Evolutionary conservation across 331 rosid species (phyloP).

Genomic region (Acacia concinna): DNA sequence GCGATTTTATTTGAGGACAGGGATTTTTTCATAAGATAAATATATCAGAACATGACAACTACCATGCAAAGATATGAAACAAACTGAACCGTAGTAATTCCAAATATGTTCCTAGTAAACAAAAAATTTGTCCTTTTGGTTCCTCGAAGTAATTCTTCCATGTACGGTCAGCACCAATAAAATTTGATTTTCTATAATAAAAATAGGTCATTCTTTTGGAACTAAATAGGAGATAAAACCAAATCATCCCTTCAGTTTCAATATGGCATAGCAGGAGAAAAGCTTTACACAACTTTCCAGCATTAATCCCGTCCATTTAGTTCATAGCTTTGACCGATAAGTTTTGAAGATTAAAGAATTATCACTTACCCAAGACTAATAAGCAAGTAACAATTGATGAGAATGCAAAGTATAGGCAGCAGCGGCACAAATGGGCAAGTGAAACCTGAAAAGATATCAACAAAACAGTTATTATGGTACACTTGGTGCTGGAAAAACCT

Average conservation of each 20-base stretch:
- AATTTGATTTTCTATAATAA: too few relatives aligned
- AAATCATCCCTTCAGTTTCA: neutral
- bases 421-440: constrained; percentile 86
- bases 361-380: constrained; percentile 75
- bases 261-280: neutral
- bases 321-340: neutral
- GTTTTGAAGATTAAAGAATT: constrained; percentile 40
- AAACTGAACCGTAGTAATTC: neutral
- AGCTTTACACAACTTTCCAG: neutral
- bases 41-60: neutral
- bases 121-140: neutral
- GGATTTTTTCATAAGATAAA: too few relatives aligned
- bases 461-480: neutral
- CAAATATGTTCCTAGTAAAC: neutral
- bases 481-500: neutral
- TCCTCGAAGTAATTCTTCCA: neutral
- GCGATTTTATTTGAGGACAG: neutral
- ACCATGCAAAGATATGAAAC: neutral
- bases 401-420: constrained; percentile 75
- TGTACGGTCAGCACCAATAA: neutral
- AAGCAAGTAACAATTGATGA: constrained; percentile 79
- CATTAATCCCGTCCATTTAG: neutral
- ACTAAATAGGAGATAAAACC: neutral
- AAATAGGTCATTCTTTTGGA: neutral
- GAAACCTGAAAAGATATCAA: constrained; percentile 68